Evolutionary conservation across 2,329 filamentous ascomycete species (phyloP), one percentile per base, ranked within the genome.

Genomic region (Xylaria polymorpha): DNA sequence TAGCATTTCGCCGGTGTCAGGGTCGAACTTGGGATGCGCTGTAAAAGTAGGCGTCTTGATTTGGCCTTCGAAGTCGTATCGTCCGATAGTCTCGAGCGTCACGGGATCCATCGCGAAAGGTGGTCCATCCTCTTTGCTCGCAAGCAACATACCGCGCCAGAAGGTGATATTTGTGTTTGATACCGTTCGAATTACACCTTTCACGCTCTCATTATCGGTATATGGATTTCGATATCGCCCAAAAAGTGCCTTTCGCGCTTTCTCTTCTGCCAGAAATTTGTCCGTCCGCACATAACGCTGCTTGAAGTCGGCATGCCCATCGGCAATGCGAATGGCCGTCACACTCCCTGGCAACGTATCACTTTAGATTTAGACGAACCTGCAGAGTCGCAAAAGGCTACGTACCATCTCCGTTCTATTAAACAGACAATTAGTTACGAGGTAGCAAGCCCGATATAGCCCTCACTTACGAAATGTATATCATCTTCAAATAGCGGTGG

Each of bases 111-210:
- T 80, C 0, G 84, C 84, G 69, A 81, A 87, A 0, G 85, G 85
- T 15, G 83, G 84, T 0, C 83, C 81, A 66, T 86, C 84, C 65
- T 90, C 88, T 72, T 89, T 90, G 61, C 80, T 81, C 0, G 86
- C 86, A 4, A 89, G 79, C 66, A 89, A 73, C 56, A 85, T 82
- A 0, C 86, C 86, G 8, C 85, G 79, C 84, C 86, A 90, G 73
- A 85, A 87, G 1, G 86, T 80, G n/a, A 90, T 79, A 66, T 90
- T 90, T 1, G 87, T 90, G 71, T 90, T 90, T 3, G 84, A 83
- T 0, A 86, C 86, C 0, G 86, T 88, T 25, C 86, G 79, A 48
- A 89, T 85, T 5, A 87, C 83, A 1, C 85, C 85, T 59, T 83
- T 83, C 6, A 88, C 86, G 68, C 82, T 83, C 75, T 87, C 85